Percentiles rank a stretch among this genome's conserved stretches.
Evolutionary conservation across 1,284 basidiomycete species (phyloP).

Genomic region (Ustilago nuda): DNA sequence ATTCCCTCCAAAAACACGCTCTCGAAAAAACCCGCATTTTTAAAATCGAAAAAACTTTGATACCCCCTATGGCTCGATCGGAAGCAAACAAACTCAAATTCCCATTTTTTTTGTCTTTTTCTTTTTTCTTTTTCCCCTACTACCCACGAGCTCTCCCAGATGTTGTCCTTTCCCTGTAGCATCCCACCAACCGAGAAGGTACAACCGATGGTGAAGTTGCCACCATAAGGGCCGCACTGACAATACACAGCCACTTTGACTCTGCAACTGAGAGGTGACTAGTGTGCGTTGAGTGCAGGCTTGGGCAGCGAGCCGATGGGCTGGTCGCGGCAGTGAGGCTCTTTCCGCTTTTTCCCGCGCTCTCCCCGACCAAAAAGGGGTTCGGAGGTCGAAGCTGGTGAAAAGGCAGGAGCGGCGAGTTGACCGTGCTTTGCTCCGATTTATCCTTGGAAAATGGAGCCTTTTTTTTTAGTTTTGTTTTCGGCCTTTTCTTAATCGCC

Average conservation of each 20-base stretch:
- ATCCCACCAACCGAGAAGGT: no score
- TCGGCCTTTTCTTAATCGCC: background rate
- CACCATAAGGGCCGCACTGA: background rate
- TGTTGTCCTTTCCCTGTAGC: constrained; percentile 1
- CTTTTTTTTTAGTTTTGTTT: background rate
- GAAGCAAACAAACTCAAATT: constrained; percentile 1
- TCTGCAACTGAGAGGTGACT: no score
- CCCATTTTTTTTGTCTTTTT: background rate
- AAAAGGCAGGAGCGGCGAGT: background rate
- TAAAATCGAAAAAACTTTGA: no score
- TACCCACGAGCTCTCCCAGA: background rate
- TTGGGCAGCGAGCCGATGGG: no score
- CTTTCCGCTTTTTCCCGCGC: background rate
- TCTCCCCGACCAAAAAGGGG: background rate
- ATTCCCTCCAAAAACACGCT: no score
- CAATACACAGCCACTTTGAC: no score
- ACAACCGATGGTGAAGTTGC: background rate
- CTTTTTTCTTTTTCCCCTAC: background rate
- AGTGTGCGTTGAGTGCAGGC: no score
- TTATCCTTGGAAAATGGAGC: no score
- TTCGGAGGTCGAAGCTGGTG: no score
- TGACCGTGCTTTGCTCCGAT: background rate
- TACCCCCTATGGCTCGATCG: constrained; percentile 11
- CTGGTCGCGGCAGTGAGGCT: background rate
- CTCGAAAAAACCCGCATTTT: no score